Evolutionary conservation across 2,329 filamentous ascomycete genomes (phyloP), one percentile per base, ranked within the genome.

Genomic region (Cadophora malorum): DNA sequence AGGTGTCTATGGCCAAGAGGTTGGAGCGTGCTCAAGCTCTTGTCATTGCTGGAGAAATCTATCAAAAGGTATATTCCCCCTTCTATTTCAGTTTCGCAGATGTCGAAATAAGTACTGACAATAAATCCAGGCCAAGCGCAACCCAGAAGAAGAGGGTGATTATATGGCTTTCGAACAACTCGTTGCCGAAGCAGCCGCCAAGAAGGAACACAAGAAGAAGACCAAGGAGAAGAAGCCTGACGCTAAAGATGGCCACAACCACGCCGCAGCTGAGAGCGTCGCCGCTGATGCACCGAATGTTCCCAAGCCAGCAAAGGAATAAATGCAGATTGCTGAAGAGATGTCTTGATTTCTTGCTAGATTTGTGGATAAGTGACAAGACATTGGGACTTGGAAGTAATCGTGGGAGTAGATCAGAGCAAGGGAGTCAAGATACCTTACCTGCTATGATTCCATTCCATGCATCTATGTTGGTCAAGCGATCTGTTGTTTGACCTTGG

Each of bases 111-210:
- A 14, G 38, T 31, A 63, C 64, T 73, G 59, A 73, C 62, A 41
- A 33, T 1, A 56, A 56, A 25, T 59, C 23, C 73, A 97, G 94
- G 93, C 95, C 50, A 87, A 91, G 79, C 90, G 96, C 70, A 91
- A 95, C 65, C 91, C 95, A 52, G 96, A 99, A 72, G 96, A 99
- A 83, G 96, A 99, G 81, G 95, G 96, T 72, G 96, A 98, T 76
- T 98, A 97, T 81, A 96, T 99, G 88, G 94, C 95, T 19, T 99
- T 99, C 74, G 96, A 99, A 80, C 94, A 98, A 80, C 89, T 99
- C 66, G 97, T 99, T 80, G 94, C 96, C 62, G 96, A 99, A 79
- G 95, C 95, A 4, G 94, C 94, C 67, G 91, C 94, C 64, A 98
- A 98, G 86, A 97, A 97, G 81, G 93, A 96, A 73, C 86, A 87